A percentile compares a stretch with the other conserved stretches of the same genome.
Conservation (phyloP, 1,284 basidiomycete species). For the Cutaneotrichosporon cavernicola region DNA sequence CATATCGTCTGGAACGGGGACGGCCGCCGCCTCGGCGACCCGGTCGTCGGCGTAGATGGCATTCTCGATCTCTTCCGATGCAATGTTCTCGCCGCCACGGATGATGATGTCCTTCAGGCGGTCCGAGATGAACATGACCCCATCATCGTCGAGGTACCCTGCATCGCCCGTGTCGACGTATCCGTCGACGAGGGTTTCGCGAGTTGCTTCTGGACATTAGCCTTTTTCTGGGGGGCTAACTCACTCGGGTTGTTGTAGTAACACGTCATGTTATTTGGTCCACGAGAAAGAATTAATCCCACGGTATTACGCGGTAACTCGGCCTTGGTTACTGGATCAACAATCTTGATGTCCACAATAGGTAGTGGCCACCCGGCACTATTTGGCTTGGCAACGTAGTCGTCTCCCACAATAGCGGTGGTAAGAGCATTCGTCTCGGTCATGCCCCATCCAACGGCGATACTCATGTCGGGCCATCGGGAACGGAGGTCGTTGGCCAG, state of each 20-base stretch:
- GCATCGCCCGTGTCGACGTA: constrained; percentile 49
- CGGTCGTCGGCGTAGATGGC: constrained; percentile 37
- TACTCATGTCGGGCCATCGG: constrained; percentile 24
- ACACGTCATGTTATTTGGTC: constrained; percentile 47
- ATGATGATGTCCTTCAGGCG: constrained; percentile 46
- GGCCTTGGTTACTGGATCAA: constrained; percentile 33
- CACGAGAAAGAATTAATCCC: constrained; percentile 39
- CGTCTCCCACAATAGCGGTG: constrained; percentile 37
- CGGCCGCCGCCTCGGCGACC: constrained; percentile 40
- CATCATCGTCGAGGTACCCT: constrained; percentile 38
- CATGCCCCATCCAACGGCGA: constrained; percentile 47
- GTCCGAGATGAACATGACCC: constrained; percentile 44
- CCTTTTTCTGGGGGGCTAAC: neutral
- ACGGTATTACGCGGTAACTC: constrained; percentile 27
- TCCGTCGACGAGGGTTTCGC: constrained; percentile 33
- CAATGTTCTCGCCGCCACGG: constrained; percentile 49
- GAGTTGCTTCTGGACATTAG: constrained; percentile 32
- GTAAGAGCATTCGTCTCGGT: constrained; percentile 49
- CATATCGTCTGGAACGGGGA: constrained; percentile 38
- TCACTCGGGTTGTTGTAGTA: constrained; percentile 36
- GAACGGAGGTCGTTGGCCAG: constrained; percentile 37
- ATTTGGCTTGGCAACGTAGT: constrained; percentile 32
- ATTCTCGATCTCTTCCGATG: constrained; percentile 45
- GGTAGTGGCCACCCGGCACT: constrained; percentile 38
- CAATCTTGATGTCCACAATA: constrained; percentile 36